Conservation (phyloP, 2,329 filamentous ascomycete genomes). For the Fusarium clavum region DNA sequence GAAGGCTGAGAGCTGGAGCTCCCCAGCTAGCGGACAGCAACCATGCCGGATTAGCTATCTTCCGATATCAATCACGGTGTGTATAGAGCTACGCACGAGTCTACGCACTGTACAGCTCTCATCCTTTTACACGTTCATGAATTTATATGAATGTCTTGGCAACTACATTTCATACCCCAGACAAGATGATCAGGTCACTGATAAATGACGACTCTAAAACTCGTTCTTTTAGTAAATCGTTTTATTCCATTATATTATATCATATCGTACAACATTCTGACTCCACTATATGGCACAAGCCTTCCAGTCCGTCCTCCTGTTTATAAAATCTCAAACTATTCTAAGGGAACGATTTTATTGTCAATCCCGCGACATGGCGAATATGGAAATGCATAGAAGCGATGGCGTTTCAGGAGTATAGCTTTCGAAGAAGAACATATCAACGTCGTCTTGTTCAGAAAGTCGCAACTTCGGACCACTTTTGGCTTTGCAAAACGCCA, state of each 20-base stretch:
- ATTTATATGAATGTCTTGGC: neutral
- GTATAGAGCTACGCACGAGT: neutral
- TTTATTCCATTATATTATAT: neutral
- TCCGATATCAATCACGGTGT: constrained; percentile 41
- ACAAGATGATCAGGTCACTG: neutral
- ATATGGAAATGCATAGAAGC: neutral
- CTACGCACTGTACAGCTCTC: neutral
- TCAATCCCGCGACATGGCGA: neutral
- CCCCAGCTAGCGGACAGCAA: constrained; percentile 24
- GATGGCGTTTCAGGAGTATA: neutral
- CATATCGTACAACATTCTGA: neutral
- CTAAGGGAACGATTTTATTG: neutral
- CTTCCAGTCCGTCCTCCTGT: neutral
- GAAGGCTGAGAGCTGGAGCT: constrained; percentile 50
- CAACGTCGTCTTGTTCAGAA: constrained; percentile 31
- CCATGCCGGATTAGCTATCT: constrained; percentile 48
- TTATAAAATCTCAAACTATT: neutral
- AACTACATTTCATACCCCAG: neutral
- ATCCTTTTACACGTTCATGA: neutral
- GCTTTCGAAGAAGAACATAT: neutral
- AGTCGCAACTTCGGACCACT: constrained; percentile 54
- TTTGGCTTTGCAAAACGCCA: constrained; percentile 52
- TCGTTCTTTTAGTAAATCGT: too few species aligned
- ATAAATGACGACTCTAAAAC: neutral
- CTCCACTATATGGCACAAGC: neutral